A percentile compares a stretch with the other conserved stretches of the same genome.
Conservation (phyloP, 495 filamentous ascomycete genomes). For the Tuber indicum region DNA sequence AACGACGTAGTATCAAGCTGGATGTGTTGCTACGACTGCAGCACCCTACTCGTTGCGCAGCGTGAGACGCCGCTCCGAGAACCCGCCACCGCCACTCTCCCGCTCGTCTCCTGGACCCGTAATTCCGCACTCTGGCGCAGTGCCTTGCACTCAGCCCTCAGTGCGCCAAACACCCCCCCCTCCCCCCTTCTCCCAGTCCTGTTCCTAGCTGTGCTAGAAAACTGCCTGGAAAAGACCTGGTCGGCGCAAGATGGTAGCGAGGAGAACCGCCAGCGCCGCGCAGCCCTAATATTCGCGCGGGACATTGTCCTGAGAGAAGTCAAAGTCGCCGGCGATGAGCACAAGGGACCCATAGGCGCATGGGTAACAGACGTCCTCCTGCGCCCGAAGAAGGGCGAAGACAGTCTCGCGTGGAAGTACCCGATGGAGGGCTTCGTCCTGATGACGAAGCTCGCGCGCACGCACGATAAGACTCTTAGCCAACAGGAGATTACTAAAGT, state of each 20-base stretch:
- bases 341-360: constrained; percentile 35
- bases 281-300: constrained; percentile 40
- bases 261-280: constrained; percentile 35
- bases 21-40: constrained; percentile 41
- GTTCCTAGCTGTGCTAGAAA: constrained; percentile 42
- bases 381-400: constrained; percentile 25
- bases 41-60: constrained; percentile 21
- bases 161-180: constrained; percentile 33
- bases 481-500: constrained; percentile 10
- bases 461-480: not conserved
- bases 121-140: constrained; percentile 32
- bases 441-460: constrained; percentile 19
- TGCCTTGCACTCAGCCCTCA: constrained; percentile 39
- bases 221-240: constrained; percentile 43
- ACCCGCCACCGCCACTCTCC: constrained; percentile 26
- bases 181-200: constrained; percentile 40
- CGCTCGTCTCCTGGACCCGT: constrained; percentile 26
- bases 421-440: constrained; percentile 43
- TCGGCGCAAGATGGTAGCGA: constrained; percentile 29
- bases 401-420: constrained; percentile 44
- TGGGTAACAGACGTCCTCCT: constrained; percentile 36
- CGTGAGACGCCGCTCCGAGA: constrained; percentile 33
- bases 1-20: constrained; percentile 41
- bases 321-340: constrained; percentile 41
- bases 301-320: constrained; percentile 29